Base-by-base conservation (phyloP, 2,329 filamentous ascomycete genomes). In the Stromatinia cepivora region DNA sequence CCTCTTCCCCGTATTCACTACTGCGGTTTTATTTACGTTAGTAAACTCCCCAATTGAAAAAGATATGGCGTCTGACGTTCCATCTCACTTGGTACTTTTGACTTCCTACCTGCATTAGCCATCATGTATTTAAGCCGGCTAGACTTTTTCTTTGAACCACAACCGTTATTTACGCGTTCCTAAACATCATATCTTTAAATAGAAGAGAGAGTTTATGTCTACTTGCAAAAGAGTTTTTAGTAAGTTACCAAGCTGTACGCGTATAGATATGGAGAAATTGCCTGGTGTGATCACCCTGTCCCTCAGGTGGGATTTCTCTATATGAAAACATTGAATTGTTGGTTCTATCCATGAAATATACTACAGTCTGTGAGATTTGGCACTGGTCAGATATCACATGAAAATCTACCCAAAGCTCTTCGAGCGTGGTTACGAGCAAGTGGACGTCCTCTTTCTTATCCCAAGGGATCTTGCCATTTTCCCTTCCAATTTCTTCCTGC, bases 381-480 rank as follows among this genome's bases (percentile, higher is more conserved):
- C 52, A 20, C 71, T 3, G 36, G 61, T 11, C 63, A 72, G 22
- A 72, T 76, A 28, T 45, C 70, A 20, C 48, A 31, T 5, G 28
- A 59, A 42, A 65, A 75, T 53, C 28, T 74, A 6, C 70, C 73
- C 2, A 72, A 59, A 53, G 73, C 75, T 9, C 53, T 75, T 1
- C 69, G 69, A 48, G 73, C 66, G 54, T 87, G 84, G 84, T 87
- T 50, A 46, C 4, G 63, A 66, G 63, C 84, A 84, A 72, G 85
- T 87, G 73, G 77, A 84, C n/a, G n/a, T n/a, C 82, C 7, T 3
- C 17, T 64, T 64, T 34, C 22, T 28, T 39, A 15, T 17, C 36
- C 20, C 1, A 17, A 46, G n/a, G 13, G 31, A 22, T 17, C 50
- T 56, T 46, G 36, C 4, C 17, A 31, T 56, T 11, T 56, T 22